Evolutionary conservation across 2,329 filamentous ascomycete genomes (phyloP).

Genomic region (Apiospora sp.): DNA sequence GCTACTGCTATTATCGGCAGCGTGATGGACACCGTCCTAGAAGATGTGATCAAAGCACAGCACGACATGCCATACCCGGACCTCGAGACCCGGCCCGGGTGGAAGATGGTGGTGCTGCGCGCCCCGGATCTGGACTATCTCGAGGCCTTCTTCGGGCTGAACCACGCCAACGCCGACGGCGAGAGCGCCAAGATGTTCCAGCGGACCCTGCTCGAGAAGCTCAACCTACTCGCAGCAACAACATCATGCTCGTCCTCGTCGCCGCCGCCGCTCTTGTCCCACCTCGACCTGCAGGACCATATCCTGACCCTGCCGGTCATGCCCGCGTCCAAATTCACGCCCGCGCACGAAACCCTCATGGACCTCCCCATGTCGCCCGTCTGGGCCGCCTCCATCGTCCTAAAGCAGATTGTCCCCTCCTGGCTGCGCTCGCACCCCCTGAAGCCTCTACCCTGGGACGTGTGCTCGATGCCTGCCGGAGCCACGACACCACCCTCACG

Average conservation of each 20-base stretch:
- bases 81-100: conserved; percentile 37
- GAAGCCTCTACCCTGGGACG: conserved; percentile 29
- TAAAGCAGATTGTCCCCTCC: not conserved
- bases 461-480: conserved; percentile 37
- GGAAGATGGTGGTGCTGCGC: conserved; percentile 36
- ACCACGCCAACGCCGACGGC: conserved; percentile 41
- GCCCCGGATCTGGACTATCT: conserved; percentile 27
- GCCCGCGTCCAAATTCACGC: conserved; percentile 31
- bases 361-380: conserved; percentile 32
- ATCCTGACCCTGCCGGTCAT: conserved; percentile 27
- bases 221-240: conserved; percentile 30
- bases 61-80: conserved; percentile 33
- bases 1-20: not conserved
- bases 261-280: not conserved
- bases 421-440: not conserved
- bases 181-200: conserved; percentile 45
- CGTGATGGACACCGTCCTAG: not conserved
- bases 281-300: conserved; percentile 17
- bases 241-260: not conserved
- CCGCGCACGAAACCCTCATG: conserved; percentile 35
- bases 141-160: conserved; percentile 40
- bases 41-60: conserved; percentile 15
- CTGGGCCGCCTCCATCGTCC: conserved; percentile 23
- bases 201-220: conserved; percentile 37
- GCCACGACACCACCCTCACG: conserved; percentile 40